Conservation (phyloP, 306 rosid genomes). For the Senna siamea region DNA sequence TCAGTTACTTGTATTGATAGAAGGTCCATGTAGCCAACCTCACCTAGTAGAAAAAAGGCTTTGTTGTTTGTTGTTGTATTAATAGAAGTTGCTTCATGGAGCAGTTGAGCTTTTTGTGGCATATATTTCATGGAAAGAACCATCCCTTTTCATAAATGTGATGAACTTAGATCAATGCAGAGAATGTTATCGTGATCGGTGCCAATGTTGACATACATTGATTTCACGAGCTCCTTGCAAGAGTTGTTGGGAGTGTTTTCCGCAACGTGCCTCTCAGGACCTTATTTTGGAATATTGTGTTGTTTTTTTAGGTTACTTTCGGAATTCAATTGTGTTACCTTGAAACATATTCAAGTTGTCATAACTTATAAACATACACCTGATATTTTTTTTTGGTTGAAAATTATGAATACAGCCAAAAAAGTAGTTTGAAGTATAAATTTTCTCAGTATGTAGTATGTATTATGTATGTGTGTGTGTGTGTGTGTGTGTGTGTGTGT, state of each 20-base stretch:
- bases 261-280: conserved; percentile 32
- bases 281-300: conserved; percentile 19
- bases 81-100: neutral
- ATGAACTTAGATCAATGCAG: conserved; percentile 23
- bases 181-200: conserved; percentile 19
- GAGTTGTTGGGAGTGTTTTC: conserved; percentile 9
- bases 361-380: neutral
- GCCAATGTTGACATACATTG: conserved; percentile 21
- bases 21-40: too few species aligned
- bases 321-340: neutral
- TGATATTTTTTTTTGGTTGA: neutral
- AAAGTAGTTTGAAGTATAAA: conserved; percentile 1
- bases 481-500: too few species aligned
- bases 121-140: conserved; percentile 15
- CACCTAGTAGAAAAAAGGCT: too few species aligned
- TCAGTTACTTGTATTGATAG: conserved; percentile 6
- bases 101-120: conserved; percentile 28
- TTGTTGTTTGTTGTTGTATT: too few species aligned
- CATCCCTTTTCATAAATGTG: conserved; percentile 27
- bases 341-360: conserved; percentile 18
- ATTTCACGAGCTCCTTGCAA: conserved; percentile 6
- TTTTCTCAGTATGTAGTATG: conserved; percentile 13
- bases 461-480: too few species aligned
- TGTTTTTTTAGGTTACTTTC: neutral
- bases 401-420: neutral